phyloP scores from a whole-genome alignment of 2,329 filamentous ascomycete species.

The Aspergillus aculeatinus region DNA sequence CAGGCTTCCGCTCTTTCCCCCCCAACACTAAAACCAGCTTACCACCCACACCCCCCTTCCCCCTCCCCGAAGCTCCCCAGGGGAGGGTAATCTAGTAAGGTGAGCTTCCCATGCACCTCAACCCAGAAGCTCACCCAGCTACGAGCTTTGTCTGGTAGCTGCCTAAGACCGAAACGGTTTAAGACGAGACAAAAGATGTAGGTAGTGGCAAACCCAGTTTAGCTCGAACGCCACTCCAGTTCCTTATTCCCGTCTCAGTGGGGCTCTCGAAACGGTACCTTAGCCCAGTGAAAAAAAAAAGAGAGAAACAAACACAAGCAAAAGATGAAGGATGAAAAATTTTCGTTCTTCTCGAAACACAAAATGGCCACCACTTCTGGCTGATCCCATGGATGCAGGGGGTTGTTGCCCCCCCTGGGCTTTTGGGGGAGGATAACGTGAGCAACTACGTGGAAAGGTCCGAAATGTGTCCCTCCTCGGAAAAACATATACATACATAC shows the following conservation, averaged over 20 bases:
- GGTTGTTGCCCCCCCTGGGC: background rate
- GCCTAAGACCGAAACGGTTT: constrained; percentile 8
- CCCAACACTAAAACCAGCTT: too few relatives aligned
- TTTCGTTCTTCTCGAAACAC: constrained; percentile 2
- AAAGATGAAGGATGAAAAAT: constrained; percentile 7
- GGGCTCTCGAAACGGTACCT: constrained; percentile 17
- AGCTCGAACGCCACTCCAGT: constrained; percentile 23
- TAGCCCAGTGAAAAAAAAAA: background rate
- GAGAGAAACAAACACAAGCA: background rate
- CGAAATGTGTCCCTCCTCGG: background rate
- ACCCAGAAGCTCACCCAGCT: constrained; percentile 3
- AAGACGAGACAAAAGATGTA: background rate
- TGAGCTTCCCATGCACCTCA: constrained; percentile 18
- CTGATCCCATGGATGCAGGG: constrained; percentile 4
- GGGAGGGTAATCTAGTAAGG: background rate
- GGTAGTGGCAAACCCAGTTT: constrained; percentile 19
- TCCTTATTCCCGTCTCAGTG: constrained; percentile 24
- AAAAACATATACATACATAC: constrained; percentile 1
- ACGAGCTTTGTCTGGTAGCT: constrained; percentile 16
- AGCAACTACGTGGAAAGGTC: too few relatives aligned
- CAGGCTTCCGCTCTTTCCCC: background rate
- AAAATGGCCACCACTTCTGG: constrained; percentile 5
- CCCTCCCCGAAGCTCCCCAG: constrained; percentile 20
- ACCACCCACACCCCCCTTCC: background rate
- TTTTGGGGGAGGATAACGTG: too few relatives aligned